These are phyloP conservation scores for Solanum commersonii DNA, from an alignment of 257 asterid species.

Conservation along the genomic window DNA sequence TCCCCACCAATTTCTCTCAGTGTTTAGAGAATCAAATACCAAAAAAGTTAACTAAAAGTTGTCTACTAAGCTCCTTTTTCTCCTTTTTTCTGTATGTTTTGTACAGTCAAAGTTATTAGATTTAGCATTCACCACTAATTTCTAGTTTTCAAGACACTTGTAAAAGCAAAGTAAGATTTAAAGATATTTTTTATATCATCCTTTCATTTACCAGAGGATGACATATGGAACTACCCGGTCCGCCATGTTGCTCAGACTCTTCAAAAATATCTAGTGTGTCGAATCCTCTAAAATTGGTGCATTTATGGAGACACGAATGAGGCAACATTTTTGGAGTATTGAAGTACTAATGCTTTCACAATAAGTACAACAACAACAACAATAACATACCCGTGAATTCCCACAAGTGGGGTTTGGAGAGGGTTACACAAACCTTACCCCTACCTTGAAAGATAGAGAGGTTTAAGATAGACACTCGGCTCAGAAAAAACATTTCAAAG, in stretches of 20 bases:
- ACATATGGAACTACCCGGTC: neutral
- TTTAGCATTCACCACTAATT: neutral
- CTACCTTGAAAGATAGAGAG: neutral
- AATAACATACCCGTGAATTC: neutral
- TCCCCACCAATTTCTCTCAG: slow-evolving; percentile 15
- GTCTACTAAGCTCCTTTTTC: neutral
- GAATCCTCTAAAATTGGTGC: neutral
- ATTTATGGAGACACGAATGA: neutral
- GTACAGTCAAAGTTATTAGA: neutral
- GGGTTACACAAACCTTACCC: neutral
- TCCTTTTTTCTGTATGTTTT: neutral
- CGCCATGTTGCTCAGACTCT: neutral
- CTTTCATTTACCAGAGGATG: neutral
- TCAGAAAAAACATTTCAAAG: neutral
- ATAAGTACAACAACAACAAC: neutral
- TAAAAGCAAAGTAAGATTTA: neutral
- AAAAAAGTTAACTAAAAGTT: neutral
- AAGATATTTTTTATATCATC: neutral
- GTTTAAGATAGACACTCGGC: neutral
- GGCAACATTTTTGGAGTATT: neutral
- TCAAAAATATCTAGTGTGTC: neutral
- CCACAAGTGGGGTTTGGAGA: neutral
- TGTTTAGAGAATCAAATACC: slow-evolving; percentile 1
- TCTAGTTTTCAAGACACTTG: neutral
- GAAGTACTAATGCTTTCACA: neutral